Evolutionary conservation across 2,329 filamentous ascomycete species (phyloP), one percentile per base, ranked within the genome.

Genomic region (Talaromyces islandicus): DNA sequence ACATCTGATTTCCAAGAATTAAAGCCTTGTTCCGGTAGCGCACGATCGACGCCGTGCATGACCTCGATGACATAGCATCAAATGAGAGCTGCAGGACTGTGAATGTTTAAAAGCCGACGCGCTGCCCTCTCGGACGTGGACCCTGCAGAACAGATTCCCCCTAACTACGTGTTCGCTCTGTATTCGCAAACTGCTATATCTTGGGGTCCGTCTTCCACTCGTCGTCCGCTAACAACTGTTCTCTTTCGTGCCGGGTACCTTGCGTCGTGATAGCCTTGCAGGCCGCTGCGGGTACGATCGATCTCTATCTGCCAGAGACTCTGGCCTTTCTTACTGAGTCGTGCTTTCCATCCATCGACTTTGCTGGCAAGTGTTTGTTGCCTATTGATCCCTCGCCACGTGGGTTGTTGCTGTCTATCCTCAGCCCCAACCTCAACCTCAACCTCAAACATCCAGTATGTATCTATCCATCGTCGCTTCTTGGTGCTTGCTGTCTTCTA

Each of bases 31-130:
- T 70, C 72, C 71, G 67, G 72, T 65, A 68, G 71, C 70, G 71
- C 68, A 70, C 69, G 75, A 77, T 77, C 73, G 73, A 75, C 73
- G 68, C 66, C 70, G 71, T 77, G 75, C 75, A 77, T 77, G 75
- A 77, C 75, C 72, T 69, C 67, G 55, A 61, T 61, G 59, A 70
- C 68, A 68, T 70, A 69, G 56, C 75, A 74, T 76, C 75, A 76
- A 77, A 77, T 77, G 72, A 74, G 73, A 77, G 68, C 64, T 70
- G 68, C 69, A 72, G 70, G 63, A 73, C 65, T 66, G 65, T 66
- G 68, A 68, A 68, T 54, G 32, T 62, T 62, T 62, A 62, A 62
- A 62, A 60, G 52, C 60, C 32, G 59, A 58, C 57, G 56, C 53
- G 57, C 38, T 62, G 54, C 60, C 60, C 60, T 62, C 60, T 56